phyloP scores from a whole-genome alignment of 83 land plant species.

The Picea engelmannii region DNA sequence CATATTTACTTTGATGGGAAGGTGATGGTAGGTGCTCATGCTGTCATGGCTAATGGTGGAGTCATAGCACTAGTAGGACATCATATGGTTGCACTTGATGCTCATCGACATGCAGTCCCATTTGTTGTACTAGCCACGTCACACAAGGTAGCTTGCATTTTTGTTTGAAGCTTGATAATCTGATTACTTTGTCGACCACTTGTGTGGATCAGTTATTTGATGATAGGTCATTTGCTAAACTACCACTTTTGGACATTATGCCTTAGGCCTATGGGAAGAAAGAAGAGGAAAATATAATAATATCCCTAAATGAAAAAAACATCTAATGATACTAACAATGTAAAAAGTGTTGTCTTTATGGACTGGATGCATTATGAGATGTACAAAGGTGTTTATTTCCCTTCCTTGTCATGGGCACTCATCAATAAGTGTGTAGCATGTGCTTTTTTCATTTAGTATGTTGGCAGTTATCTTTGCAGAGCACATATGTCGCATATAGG shows the following conservation, averaged over 20 bases:
- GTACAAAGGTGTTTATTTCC: too few relatives aligned
- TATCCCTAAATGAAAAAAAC: neutral
- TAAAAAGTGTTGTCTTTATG: too few relatives aligned
- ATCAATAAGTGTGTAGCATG: too few relatives aligned
- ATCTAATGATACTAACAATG: too few relatives aligned
- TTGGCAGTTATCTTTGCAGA: too few relatives aligned
- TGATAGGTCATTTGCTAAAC: neutral
- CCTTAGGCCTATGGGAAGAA: neutral
- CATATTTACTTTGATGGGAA: constrained; percentile 17
- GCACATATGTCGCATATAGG: too few relatives aligned
- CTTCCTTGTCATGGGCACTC: too few relatives aligned
- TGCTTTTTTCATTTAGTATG: too few relatives aligned
- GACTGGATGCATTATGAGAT: too few relatives aligned
- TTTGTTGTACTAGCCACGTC: constrained; percentile 58
- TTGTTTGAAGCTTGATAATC: neutral
- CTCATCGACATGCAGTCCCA: constrained; percentile 74
- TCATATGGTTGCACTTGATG: constrained; percentile 97
- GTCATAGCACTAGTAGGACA: constrained; percentile 45
- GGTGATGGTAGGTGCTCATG: constrained; percentile 99
- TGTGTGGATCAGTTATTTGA: neutral
- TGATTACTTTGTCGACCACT: neutral
- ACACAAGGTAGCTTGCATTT: constrained; percentile 79
- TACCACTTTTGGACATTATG: neutral
- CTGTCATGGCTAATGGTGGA: constrained; percentile 92
- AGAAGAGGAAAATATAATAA: neutral